Conservation (phyloP, 805 yeast species). For the Starmerella bacillaris region DNA sequence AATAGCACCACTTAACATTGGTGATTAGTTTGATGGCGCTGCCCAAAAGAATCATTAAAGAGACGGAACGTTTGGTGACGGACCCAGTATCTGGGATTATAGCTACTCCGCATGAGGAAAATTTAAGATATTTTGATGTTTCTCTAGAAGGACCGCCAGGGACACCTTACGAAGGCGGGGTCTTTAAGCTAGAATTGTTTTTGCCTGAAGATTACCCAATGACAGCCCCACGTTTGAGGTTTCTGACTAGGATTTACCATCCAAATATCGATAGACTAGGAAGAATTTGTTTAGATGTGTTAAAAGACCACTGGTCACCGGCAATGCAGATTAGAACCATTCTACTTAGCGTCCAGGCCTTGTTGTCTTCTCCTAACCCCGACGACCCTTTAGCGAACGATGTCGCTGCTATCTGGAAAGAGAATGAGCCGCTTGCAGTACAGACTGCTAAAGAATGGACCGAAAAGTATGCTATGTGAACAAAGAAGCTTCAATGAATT, state of each 20-base stretch:
- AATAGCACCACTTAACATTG: no score
- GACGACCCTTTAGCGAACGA: conserved; percentile 97
- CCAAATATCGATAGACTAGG: conserved; percentile 94
- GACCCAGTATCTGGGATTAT: conserved; percentile 96
- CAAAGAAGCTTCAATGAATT: no score
- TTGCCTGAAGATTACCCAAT: conserved; percentile 95
- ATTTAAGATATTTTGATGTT: conserved; percentile 81
- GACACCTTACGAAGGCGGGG: conserved; percentile 72
- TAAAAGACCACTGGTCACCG: conserved; percentile 94
- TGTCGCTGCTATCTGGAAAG: conserved; percentile 93
- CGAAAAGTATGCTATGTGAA: conserved; percentile 31
- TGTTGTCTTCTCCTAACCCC: conserved; percentile 90
- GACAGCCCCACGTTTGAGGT: conserved; percentile 94
- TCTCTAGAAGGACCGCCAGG: conserved; percentile 78
- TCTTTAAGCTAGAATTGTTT: conserved; percentile 66
- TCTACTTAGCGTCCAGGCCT: conserved; percentile 75
- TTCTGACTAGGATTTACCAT: conserved; percentile 83
- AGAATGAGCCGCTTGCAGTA: conserved; percentile 62
- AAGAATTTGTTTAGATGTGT: conserved; percentile 83
- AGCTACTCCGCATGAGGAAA: conserved; percentile 87
- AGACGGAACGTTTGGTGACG: conserved; percentile 74
- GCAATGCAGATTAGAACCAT: conserved; percentile 91
- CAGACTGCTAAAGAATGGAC: conserved; percentile 69
- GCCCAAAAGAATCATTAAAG: conserved; percentile 90
- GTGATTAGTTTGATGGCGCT: no score